Base-by-base conservation (phyloP, 805 yeast species). In the Candida ponderosae region DNA sequence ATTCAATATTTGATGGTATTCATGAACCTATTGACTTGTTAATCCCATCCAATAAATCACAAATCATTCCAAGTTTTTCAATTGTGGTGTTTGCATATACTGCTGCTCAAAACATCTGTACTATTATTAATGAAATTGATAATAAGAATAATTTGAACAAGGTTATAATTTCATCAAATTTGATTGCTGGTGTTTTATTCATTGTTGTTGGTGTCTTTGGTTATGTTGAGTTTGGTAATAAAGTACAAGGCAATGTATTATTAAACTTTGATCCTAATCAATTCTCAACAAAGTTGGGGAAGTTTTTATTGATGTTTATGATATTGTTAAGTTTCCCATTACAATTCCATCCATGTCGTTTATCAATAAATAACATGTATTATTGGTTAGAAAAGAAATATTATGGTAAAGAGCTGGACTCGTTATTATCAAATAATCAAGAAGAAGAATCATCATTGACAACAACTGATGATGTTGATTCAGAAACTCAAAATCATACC, bases 51-150 rank as follows among this genome's bases (percentile, higher is more conserved):
- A 65, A 68, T 18, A 41, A 59, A 23, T 61, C 60, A 36, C 70
- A 72, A 1, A 53, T 74, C 7, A 60, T 81, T 40, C 69, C 81
- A 18, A 76, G 87, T 7, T 79, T 84, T 49, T 82, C 85, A 19
- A 79, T 84, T 39, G 72, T 83, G 28, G 79, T 84, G 13, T 80
- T 84, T 58, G 93, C 94, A 2, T 84, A 72, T 57, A 82, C 90
- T 1, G 87, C 93, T 35, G 82, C 82, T 41, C 90, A 84, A 62
- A 84, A 82, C 57, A 75, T 83, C 68, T 81, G 79, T 54, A 78
- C 87, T 9, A 81, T 84, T 36, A 73, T 80, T 50, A 79, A 81
- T 50, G 95, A 84, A 56, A 62, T 82, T 44, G 60, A 72, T 30
- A 70, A 75, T 44, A 72, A 74, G 34, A 59, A 73, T 4, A 59